phyloP scores from a whole-genome alignment of 495 filamentous ascomycete genomes.

The Neurospora discreta region DNA sequence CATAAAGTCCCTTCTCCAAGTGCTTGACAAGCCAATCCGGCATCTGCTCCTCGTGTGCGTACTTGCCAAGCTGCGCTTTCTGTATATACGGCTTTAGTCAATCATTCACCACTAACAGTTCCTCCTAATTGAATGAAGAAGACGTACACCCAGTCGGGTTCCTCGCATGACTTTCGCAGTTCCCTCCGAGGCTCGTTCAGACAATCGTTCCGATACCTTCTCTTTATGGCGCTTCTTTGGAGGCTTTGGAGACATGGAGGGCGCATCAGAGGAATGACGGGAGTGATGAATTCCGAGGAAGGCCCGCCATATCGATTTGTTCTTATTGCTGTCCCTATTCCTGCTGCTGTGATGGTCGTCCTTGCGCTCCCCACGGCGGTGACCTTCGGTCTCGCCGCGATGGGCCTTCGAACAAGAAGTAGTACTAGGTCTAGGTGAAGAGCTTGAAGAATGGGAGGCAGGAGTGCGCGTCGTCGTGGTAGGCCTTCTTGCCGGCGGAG shows the following conservation, averaged over 20 bases:
- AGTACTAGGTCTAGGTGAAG: not conserved
- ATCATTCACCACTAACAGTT: not conserved
- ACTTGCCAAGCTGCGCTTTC: conserved; percentile 65
- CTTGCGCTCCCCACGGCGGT: not conserved
- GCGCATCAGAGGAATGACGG: conserved; percentile 2
- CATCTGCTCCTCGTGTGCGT: conserved; percentile 84
- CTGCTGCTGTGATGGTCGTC: not conserved
- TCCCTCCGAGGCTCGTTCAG: not conserved
- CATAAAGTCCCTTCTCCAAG: conserved; percentile 52
- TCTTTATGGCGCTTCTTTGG: conserved; percentile 2
- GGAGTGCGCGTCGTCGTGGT: not conserved
- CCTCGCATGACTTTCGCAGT: conserved; percentile 2
- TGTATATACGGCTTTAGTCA: not conserved
- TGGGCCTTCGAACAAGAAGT: conserved; percentile 8
- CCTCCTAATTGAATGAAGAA: not conserved
- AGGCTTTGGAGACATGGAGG: not conserved
- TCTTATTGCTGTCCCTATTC: conserved; percentile 4
- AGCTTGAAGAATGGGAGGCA: not conserved
- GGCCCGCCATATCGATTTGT: conserved; percentile 11
- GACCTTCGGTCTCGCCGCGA: conserved; percentile 9
- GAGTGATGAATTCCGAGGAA: not conserved
- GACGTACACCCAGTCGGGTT: conserved; percentile 21
- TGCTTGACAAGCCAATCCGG: conserved; percentile 62
- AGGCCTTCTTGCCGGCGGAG: not conserved
- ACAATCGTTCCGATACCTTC: not conserved